Evolutionary conservation across 2,329 filamentous ascomycete genomes (phyloP), one percentile per base, ranked within the genome.

Genomic region (Aspergillus ibericus): DNA sequence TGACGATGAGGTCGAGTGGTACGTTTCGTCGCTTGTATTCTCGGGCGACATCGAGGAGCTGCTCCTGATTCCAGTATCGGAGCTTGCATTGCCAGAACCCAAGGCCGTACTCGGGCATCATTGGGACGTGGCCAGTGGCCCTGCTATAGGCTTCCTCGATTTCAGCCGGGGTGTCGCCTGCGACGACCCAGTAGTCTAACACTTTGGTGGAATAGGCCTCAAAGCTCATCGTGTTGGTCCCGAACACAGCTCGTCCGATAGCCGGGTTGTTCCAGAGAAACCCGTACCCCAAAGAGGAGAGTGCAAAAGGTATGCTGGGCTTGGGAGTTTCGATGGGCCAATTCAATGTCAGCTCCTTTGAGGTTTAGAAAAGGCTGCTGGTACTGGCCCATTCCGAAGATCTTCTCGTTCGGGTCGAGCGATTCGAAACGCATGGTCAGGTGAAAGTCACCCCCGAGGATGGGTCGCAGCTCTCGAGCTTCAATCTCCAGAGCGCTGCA

Each of bases 371-470:
- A 80, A 0, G 84, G 82, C 63, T 89, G 85, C 65, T 89, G 86
- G 59, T 89, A 88, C 70, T 89, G 86, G 0, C 86, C 86, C 85
- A 88, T 88, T 18, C 86, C 86, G 65, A 81, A 89, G n/a, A 89
- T 82, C 66, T 82, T 84, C 68, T 89, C 86, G 16, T 82, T 74
- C 0, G 74, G 71, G 54, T 82, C 70, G 53, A 83, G 67, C 1
- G 81, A 83, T 68, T 88, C 86, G 54, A 88, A 80, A 0, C 86
- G 78, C 63, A 81, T 76, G 0, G 84, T 87, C 8, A 88, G 73
- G 53, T 84, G 80, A 65, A 84, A 87, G 55, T 83, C 79, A 40
- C 80, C 78, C 5, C 84, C 84, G 0, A 78, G 71, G 2, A 81
- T 78, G 0, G 83, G 80, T 53, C 79, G 79, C 67, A 86, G 84